Percentiles rank a stretch among this genome's conserved stretches.
These are phyloP conservation scores for Microdochium nivale DNA, from an alignment of 2,329 filamentous ascomycete genomes.

Conservation along the genomic window DNA sequence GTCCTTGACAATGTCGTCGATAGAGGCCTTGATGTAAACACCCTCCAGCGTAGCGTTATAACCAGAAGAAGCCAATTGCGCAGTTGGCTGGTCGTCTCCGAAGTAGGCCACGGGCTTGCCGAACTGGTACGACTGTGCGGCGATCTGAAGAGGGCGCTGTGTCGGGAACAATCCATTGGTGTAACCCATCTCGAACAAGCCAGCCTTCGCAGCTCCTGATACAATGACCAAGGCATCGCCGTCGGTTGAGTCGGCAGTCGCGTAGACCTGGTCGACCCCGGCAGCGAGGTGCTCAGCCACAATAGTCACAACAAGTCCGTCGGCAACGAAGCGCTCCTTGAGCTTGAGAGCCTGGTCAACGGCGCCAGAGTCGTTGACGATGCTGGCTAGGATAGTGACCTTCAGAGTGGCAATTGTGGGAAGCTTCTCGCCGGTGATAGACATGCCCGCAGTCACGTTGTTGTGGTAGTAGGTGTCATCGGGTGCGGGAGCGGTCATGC, in stretches of 20 bases:
- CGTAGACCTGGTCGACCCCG: slow-evolving; percentile 56
- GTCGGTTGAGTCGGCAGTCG: slow-evolving; percentile 49
- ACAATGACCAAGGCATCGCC: slow-evolving; percentile 58
- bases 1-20: slow-evolving; percentile 28
- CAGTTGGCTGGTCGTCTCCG: slow-evolving; percentile 26
- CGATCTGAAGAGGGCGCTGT: slow-evolving; percentile 54
- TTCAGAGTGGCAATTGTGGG: slow-evolving; percentile 53
- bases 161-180: slow-evolving; percentile 48
- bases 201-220: slow-evolving; percentile 35
- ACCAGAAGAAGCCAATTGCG: slow-evolving; percentile 29
- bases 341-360: slow-evolving; percentile 40
- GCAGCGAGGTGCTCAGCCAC: slow-evolving; percentile 49
- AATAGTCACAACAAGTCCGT: slow-evolving; percentile 48
- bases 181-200: slow-evolving; percentile 39
- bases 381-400: slow-evolving; percentile 51
- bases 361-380: slow-evolving; percentile 25
- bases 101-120: slow-evolving; percentile 61
- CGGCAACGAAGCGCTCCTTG: slow-evolving; percentile 34
- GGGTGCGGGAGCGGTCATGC: slow-evolving; percentile 45
- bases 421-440: slow-evolving; percentile 49
- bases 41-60: slow-evolving; percentile 31
- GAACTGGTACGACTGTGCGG: slow-evolving; percentile 55
- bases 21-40: slow-evolving; percentile 26
- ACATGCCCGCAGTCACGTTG: slow-evolving; percentile 55
- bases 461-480: slow-evolving; percentile 60